Evolutionary conservation across 129 eudicot genomes (phyloP), one percentile per base, ranked within the genome.

Genomic region (Erigeron canadensis): DNA sequence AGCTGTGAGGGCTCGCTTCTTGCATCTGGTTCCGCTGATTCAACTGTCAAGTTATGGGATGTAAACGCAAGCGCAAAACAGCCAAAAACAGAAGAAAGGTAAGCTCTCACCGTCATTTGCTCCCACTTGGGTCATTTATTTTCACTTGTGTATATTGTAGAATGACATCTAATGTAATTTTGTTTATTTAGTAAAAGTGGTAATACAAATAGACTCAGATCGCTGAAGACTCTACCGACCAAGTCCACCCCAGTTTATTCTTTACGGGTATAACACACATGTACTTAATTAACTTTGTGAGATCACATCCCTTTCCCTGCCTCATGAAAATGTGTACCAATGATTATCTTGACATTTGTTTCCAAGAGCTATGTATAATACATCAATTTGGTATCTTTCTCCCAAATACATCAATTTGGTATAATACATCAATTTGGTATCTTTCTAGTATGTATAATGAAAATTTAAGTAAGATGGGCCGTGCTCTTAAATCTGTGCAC

Each of bases 1-100:
- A 93, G 99, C 75, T 85, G 97, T 72, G 99, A 95, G 84, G 99
- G 99, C 22, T 95, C 96, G 7, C 99, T 95, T 75, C 96, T 95
- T 77, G 99, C 99, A 69, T 95, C 99, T 68, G 99, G 99, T 64
- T 95, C 99, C 15, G 99, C 97, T 79, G 99, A 95, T 80, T 87
- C 96, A 76, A 95, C 99, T 12, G 99, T 95, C 39, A 95, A 90
- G 76, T 71, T 95, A 54, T 95, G 99, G 99, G 99, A 95, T 75
- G 96, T 95, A 16, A 84, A 87, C 40, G 68, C 94, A 42, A 90
- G 99, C 77, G 78, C 91, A 60, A 90, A 84, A 75, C 67, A 48
- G 65, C 67, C 86, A 48, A 90, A 80, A 77, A 45, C 84, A 19
- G 96, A 90, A 37, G 97, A 95, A 63, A 86, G 2, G 98, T 93